Conservation (phyloP, 192 early-diverging fungal species). For the Chytriomyces sp. region DNA sequence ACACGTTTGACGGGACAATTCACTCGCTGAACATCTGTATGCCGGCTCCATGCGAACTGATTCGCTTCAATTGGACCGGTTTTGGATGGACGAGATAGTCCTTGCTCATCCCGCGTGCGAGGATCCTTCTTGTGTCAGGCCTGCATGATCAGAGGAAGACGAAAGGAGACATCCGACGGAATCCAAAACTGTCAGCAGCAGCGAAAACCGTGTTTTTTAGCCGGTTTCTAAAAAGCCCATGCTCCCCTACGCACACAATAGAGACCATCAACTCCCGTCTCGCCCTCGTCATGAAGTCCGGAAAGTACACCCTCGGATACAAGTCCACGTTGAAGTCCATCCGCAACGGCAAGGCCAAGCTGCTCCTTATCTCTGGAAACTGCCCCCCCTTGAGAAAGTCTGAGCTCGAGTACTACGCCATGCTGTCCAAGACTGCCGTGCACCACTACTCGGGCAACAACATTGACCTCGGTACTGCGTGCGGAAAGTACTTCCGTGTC, state of each 20-base stretch:
- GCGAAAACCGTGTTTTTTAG: neutral
- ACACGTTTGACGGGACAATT: too few species aligned
- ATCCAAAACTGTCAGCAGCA: neutral
- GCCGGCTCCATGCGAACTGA: too few species aligned
- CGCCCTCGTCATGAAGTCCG: slow-evolving; percentile 98
- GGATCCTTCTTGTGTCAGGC: neutral
- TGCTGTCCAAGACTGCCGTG: slow-evolving; percentile 99
- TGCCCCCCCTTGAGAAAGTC: slow-evolving; percentile 99
- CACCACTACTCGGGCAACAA: slow-evolving; percentile 99
- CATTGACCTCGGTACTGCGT: slow-evolving; percentile 99
- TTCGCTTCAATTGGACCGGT: too few species aligned
- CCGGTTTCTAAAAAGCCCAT: neutral
- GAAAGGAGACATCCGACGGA: neutral
- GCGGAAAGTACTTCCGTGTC: slow-evolving; percentile 99
- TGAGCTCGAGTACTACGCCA: slow-evolving; percentile 99
- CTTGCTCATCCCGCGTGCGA: neutral
- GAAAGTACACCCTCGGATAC: slow-evolving; percentile 98
- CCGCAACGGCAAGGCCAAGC: slow-evolving; percentile 98
- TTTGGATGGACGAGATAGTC: too few species aligned
- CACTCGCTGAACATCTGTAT: too few species aligned
- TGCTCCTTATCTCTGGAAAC: slow-evolving; percentile 99
- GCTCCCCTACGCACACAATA: slow-evolving; percentile 9
- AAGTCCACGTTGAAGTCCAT: slow-evolving; percentile 98
- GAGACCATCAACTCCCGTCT: slow-evolving; percentile 99
- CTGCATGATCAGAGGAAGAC: neutral